Evolutionary conservation across 2,329 filamentous ascomycete genomes (phyloP), one percentile per base, ranked within the genome.

Genomic region (Neopestalotiopsis sp.): DNA sequence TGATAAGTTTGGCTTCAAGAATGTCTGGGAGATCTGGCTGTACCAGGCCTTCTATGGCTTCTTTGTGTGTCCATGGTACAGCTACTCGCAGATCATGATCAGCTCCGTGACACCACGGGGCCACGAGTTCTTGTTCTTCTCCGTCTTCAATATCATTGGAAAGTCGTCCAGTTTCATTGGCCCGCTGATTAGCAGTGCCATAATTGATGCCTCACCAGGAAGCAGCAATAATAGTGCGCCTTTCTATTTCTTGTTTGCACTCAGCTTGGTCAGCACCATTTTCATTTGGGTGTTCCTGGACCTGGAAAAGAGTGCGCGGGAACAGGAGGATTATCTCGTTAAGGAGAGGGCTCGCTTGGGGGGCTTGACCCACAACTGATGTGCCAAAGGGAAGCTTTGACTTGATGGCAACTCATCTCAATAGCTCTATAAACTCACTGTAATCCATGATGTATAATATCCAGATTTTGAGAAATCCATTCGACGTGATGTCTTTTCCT

Each of bases 111-210:
- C 90, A 0, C 90, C 90, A 0, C 83, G 88, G 5, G 90, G 90
- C 49, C 89, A 91, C 74, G 91, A 92, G 72, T 92, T 91, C 73
- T 80, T 92, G 12, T 92, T 92, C 82, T 93, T 92, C 83, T 87
- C 84, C 61, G 78, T 92, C 1, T 92, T 92, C 79, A 89, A 86
- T 70, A 91, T 92, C 73, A 86, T 92, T 34, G 90, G 90, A 59
- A 92, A 92, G 79, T 90, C 90, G 0, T 89, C 86, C 7, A 88
- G 86, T 1, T 92, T 92, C 72, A 91, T 92, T 67, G 90, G 90
- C 0, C 91, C 90, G 0, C 80, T 92, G 32, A 89, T 93, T n/a
- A 89, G 86, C 68, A 89, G 86, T 71, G 90, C 90, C 5, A 92
- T 92, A 69, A 91, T 92, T 68, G 90, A 92, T 75, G 87, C 86